phyloP scores from a whole-genome alignment of 2,329 filamentous ascomycete species.

The Cytospora chrysosperma region DNA sequence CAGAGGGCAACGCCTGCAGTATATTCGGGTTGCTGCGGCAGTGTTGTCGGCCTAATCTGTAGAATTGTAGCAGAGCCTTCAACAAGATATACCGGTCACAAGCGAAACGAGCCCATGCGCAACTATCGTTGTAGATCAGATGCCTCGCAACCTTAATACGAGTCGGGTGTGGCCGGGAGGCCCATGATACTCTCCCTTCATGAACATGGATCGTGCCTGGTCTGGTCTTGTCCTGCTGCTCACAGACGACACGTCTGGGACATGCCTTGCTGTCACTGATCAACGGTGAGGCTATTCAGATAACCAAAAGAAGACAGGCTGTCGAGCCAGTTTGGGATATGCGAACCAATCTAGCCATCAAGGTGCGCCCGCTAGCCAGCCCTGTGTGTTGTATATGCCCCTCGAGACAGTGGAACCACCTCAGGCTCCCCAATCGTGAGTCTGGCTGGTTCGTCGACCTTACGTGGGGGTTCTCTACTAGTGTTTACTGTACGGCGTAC shows the following conservation, averaged over 20 bases:
- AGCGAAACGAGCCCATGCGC: no score
- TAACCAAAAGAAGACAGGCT: constrained; percentile 1
- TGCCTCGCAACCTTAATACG: no score
- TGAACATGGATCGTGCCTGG: no score
- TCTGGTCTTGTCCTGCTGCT: background rate
- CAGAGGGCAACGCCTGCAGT: no score
- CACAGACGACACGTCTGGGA: constrained; percentile 1
- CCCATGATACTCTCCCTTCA: no score
- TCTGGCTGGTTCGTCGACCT: background rate
- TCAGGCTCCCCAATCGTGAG: constrained; percentile 5
- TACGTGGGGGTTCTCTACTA: constrained; percentile 18
- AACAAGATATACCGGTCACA: no score
- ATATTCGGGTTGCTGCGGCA: background rate
- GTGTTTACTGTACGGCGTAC: no score
- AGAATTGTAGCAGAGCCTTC: no score
- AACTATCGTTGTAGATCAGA: no score
- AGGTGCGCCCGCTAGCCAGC: constrained; percentile 1
- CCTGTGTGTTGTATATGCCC: background rate
- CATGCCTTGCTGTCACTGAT: constrained; percentile 1
- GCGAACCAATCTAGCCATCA: background rate
- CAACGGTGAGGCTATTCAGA: constrained; percentile 14
- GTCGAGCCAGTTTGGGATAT: constrained; percentile 14
- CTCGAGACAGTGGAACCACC: background rate
- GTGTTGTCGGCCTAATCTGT: background rate
- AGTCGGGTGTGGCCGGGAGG: no score